phyloP scores from a whole-genome alignment of 108 stramenopile genomes.

The Fistulifera solaris region DNA sequence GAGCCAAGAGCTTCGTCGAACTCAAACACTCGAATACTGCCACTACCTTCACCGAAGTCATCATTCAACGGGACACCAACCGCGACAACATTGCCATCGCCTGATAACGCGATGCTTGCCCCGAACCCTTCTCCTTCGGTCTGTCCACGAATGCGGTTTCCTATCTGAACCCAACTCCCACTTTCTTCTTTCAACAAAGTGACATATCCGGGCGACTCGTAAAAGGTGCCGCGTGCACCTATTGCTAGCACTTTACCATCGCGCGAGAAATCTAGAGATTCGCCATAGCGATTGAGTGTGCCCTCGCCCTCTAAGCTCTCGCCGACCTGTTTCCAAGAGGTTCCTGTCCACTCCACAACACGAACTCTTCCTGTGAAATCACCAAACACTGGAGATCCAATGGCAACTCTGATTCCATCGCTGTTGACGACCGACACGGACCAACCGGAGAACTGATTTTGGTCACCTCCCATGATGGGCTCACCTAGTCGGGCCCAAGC shows the following conservation, averaged over 20 bases:
- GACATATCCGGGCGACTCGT: constrained; percentile 19
- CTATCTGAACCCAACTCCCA: constrained; percentile 21
- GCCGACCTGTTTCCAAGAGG: constrained; percentile 6
- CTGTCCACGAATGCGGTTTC: constrained; percentile 12
- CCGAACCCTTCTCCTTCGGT: constrained; percentile 27
- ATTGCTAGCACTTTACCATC: constrained; percentile 9
- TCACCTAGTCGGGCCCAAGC: constrained; percentile 26
- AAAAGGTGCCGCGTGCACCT: constrained; percentile 9
- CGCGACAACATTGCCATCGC: constrained; percentile 26
- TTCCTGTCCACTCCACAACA: constrained; percentile 4
- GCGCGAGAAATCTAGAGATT: constrained; percentile 5
- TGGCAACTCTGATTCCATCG: constrained; percentile 26
- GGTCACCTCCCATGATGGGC: background rate
- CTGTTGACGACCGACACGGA: constrained; percentile 22
- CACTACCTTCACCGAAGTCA: constrained; percentile 19
- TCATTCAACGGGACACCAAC: constrained; percentile 25
- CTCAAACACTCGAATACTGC: constrained; percentile 19
- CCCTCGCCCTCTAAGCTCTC: background rate
- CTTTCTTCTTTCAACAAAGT: constrained; percentile 17
- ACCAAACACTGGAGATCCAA: constrained; percentile 12
- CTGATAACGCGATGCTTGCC: constrained; percentile 20
- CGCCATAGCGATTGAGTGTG: constrained; percentile 4
- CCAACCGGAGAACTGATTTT: constrained; percentile 22
- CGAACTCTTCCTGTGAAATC: constrained; percentile 5
- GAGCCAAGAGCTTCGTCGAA: background rate